phyloP scores from a whole-genome alignment of 192 early-diverging fungal genomes.

The Powellomyces hirtus region DNA sequence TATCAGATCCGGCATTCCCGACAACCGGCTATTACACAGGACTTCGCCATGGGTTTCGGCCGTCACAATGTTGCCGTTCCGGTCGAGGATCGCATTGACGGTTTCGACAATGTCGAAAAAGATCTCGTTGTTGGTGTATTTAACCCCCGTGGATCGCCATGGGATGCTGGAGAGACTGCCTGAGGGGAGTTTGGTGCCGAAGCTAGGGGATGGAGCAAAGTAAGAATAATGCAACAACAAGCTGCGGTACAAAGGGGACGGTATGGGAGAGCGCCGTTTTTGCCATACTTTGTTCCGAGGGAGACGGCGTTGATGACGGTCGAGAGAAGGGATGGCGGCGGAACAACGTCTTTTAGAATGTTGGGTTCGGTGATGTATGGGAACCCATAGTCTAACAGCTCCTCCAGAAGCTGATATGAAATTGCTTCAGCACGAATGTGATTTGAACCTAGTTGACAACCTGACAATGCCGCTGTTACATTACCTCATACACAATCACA shows the following conservation, averaged over 20 bases:
- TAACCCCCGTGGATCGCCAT: constrained; percentile 84
- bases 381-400: constrained; percentile 90
- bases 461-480: not conserved
- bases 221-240: too few species aligned
- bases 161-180: constrained; percentile 71
- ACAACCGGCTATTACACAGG: constrained; percentile 70
- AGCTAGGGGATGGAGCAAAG: constrained; percentile 26
- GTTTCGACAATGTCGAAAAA: constrained; percentile 92
- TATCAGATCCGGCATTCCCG: constrained; percentile 90
- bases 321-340: constrained; percentile 80
- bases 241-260: too few species aligned
- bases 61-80: constrained; percentile 67
- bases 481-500: constrained; percentile 82
- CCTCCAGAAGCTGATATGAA: constrained; percentile 71
- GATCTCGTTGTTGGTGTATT: constrained; percentile 90
- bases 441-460: not conserved
- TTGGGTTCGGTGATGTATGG: constrained; percentile 85
- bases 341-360: constrained; percentile 81
- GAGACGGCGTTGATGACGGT: constrained; percentile 85
- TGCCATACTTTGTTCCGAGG: constrained; percentile 75
- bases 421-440: not conserved
- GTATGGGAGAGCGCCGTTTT: too few species aligned
- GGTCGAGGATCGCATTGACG: constrained; percentile 80
- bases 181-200: constrained; percentile 56
- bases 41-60: constrained; percentile 82